A percentile compares a stretch with the other conserved stretches of the same genome.
These are phyloP conservation scores for Aspergillus brasiliensis DNA, from an alignment of 2,329 filamentous ascomycete species.

Conservation along the genomic window DNA sequence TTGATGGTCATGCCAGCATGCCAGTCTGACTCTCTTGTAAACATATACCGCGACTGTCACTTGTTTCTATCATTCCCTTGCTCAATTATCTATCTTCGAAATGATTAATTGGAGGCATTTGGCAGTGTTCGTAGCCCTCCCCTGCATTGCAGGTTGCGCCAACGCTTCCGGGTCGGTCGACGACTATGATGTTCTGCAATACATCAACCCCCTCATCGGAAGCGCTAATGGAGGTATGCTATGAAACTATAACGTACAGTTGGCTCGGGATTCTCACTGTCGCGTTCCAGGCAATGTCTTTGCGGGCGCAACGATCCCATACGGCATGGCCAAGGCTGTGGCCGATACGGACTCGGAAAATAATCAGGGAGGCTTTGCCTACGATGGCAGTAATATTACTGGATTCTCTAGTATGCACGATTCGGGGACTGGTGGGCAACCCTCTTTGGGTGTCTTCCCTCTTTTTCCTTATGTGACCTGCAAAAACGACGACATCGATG, in stretches of 20 bases:
- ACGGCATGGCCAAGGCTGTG: constrained; percentile 60
- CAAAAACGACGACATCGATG: constrained; percentile 60
- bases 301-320: constrained; percentile 57
- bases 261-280: not conserved
- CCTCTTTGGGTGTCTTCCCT: constrained; percentile 72
- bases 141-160: constrained; percentile 15
- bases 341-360: constrained; percentile 53
- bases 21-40: not conserved
- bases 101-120: constrained; percentile 10
- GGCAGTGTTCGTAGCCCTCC: constrained; percentile 11
- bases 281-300: constrained; percentile 57
- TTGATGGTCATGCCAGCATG: constrained; percentile 4
- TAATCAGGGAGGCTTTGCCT: constrained; percentile 60
- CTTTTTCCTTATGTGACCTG: constrained; percentile 69
- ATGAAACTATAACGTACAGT: not conserved
- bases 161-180: constrained; percentile 15
- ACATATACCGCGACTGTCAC: not conserved
- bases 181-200: constrained; percentile 47
- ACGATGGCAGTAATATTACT: constrained; percentile 53
- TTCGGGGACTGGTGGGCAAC: constrained; percentile 53
- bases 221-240: constrained; percentile 50
- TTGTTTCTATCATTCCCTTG: not conserved
- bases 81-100: not conserved
- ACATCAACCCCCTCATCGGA: constrained; percentile 57
- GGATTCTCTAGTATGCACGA: constrained; percentile 57